Percentiles rank a stretch among this genome's conserved stretches.
Conservation (phyloP, 345 rosid species). For the Salix caprea region DNA sequence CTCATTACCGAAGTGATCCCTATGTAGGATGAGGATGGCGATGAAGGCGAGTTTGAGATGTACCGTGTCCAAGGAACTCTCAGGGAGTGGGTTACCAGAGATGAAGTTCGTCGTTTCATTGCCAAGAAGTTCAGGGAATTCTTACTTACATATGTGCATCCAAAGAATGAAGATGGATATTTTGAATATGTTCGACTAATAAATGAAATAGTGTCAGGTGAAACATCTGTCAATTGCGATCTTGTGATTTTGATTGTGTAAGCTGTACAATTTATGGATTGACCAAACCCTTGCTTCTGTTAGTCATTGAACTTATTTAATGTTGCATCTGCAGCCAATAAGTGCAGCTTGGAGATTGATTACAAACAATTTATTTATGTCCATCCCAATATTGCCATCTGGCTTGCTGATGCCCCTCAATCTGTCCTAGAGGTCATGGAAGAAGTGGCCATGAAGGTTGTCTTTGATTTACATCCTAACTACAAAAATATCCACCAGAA, state of each 20-base stretch:
- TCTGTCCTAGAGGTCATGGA: slow-evolving; percentile 98
- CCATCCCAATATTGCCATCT: slow-evolving; percentile 94
- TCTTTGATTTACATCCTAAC: slow-evolving; percentile 82
- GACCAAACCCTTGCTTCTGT: background rate
- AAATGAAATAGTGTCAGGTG: slow-evolving; percentile 91
- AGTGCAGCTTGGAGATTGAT: slow-evolving; percentile 87
- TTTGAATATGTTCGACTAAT: slow-evolving; percentile 75
- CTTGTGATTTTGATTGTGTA: background rate
- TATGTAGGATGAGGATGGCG: slow-evolving; percentile 66
- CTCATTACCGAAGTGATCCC: background rate
- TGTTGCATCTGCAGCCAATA: slow-evolving; percentile 63
- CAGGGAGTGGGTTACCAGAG: slow-evolving; percentile 97
- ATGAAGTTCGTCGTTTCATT: slow-evolving; percentile 90
- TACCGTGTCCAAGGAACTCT: slow-evolving; percentile 86
- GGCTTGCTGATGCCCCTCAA: slow-evolving; percentile 98
- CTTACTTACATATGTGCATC: slow-evolving; percentile 65
- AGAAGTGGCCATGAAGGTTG: slow-evolving; percentile 70
- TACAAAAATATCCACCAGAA: slow-evolving; percentile 80
- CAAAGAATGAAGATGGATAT: slow-evolving; percentile 64
- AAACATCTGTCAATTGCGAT: background rate
- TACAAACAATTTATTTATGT: slow-evolving; percentile 81
- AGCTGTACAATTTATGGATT: background rate
- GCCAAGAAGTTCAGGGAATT: slow-evolving; percentile 87
- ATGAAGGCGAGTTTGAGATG: slow-evolving; percentile 85
- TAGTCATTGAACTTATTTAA: background rate